These are phyloP conservation scores for Dichomitus squalens DNA, from an alignment of 1,284 basidiomycete genomes.

Conservation along the genomic window DNA sequence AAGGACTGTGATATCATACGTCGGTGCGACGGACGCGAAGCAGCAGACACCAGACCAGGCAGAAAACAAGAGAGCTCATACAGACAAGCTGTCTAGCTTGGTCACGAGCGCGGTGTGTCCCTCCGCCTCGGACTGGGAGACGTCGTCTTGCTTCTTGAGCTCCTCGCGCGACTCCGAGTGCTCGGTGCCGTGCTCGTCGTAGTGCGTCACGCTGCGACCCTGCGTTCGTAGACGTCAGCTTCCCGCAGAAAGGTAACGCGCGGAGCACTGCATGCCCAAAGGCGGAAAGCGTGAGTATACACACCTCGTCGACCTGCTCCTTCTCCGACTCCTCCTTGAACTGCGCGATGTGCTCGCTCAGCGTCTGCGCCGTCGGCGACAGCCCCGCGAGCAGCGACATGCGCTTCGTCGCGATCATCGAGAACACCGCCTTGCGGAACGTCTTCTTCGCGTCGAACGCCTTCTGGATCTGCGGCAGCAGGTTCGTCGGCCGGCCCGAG, in stretches of 20 bases:
- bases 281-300: conserved; percentile 17
- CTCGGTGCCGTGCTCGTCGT: conserved; percentile 38
- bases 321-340: conserved; percentile 85
- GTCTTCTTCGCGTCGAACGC: conserved; percentile 87
- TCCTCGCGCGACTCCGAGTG: conserved; percentile 10
- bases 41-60: not conserved
- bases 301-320: conserved; percentile 75
- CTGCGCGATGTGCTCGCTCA: conserved; percentile 66
- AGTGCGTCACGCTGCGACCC: conserved; percentile 48
- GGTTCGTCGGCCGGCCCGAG: conserved; percentile 71
- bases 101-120: conserved; percentile 23
- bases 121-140: conserved; percentile 26
- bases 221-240: conserved; percentile 36
- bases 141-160: conserved; percentile 34
- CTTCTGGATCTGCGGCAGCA: conserved; percentile 87
- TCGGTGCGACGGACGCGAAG: not conserved
- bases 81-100: conserved; percentile 23
- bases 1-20: not conserved
- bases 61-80: conserved; percentile 2
- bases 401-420: conserved; percentile 83
- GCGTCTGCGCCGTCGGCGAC: conserved; percentile 47
- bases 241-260: too few relatives aligned
- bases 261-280: too few relatives aligned
- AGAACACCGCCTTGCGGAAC: conserved; percentile 85
- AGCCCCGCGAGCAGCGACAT: conserved; percentile 61